Evolutionary conservation across 768 basidiomycete species (phyloP), one percentile per base, ranked within the genome.

Genomic region (Lepiota subincarnata): DNA sequence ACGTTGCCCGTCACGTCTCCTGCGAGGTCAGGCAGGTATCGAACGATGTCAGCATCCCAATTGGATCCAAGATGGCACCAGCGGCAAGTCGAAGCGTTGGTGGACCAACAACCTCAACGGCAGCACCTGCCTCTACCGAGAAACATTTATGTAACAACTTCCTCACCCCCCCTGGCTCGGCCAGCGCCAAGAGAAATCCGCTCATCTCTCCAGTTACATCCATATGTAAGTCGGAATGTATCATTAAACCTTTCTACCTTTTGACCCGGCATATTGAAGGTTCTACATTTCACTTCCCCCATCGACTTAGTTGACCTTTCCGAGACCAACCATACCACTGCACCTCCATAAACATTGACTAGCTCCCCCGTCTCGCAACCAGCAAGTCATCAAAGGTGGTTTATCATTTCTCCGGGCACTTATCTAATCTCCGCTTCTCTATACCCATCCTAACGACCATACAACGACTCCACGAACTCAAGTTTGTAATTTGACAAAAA

Each of bases 251-350:
- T 14, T 47, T 44, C 19, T 55, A 36, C 40, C 39, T 14, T 24
- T 44, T 55, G 11, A 45, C 45, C 28, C 59, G 19, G 42, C 20
- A 40, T 31, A 13, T 24, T 43, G 31, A 50, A 78, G 76, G 65
- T 76, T 18, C 60, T 75, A 48, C 68, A 70, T 50, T 78, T 73
- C 55, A 76, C 71, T 26, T 76, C 75, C 19, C 74, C 75, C 11
- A 73, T 78, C 56, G 76, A 74, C 59, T 51, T 74, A 20, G 41
- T 66, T 34, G 71, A 70, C 41, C 41, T 45, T n/a, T 26, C 48
- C 39, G 34, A 48, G 37, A 24, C 39, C 31, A 38, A 43, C 20
- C 37, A 13, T 19, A 41, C 48, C 16, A 18, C n/a, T 16, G 16
- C 31, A 19, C 47, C 18, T 41, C 43, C 43, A n/a, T 24, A n/a